Base-by-base conservation (phyloP, 768 basidiomycete species). In the Symmetrospora coprosmae region DNA sequence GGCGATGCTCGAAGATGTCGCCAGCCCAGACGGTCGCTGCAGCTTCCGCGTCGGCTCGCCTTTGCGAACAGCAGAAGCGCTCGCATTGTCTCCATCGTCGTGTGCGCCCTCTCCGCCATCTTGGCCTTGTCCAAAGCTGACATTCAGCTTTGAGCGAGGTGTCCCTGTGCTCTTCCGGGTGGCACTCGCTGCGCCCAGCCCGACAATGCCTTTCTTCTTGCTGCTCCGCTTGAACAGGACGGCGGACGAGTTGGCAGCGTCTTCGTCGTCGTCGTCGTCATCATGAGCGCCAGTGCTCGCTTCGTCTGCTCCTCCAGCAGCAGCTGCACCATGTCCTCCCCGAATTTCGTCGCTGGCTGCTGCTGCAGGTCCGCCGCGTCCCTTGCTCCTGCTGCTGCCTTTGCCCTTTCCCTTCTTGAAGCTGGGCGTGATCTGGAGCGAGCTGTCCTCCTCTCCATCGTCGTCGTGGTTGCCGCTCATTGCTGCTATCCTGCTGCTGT, bases 381-480 rank as follows among this genome's bases (percentile, higher is more conserved):
- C 45, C n/a, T 46, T 46, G 45, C 11, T 21, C 9, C 21, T 21
- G 17, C 9, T 46, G 25, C 45, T 27, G 37, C 4, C 27, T 43
- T 58, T 41, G 11, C 38, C 55, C 23, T 58, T 58, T 3, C 55
- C 55, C 33, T 58, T 58, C 55, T 58, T 58, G 31, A 58, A 58
- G 8, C 41, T 45, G 16, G 55, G 55, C 16, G 55, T 58, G 4
- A 58, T 58, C 23, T 38, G 17, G 4, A 53, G 37, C 3, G 51
- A n/a, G n/a, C n/a, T n/a, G n/a, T n/a, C n/a, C n/a, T n/a, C n/a
- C 31, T 23, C 13, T 14, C 21, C 25, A 30, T 58, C 55, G 14
- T 58, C 55, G n/a, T n/a, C n/a, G n/a, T n/a, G n/a, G n/a, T n/a
- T n/a, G n/a, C n/a, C n/a, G n/a, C n/a, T n/a, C 30, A 58, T 33